Evolutionary conservation across 495 filamentous ascomycete genomes (phyloP), one percentile per base, ranked within the genome.

Genomic region (Rhizodiscina lignyota): DNA sequence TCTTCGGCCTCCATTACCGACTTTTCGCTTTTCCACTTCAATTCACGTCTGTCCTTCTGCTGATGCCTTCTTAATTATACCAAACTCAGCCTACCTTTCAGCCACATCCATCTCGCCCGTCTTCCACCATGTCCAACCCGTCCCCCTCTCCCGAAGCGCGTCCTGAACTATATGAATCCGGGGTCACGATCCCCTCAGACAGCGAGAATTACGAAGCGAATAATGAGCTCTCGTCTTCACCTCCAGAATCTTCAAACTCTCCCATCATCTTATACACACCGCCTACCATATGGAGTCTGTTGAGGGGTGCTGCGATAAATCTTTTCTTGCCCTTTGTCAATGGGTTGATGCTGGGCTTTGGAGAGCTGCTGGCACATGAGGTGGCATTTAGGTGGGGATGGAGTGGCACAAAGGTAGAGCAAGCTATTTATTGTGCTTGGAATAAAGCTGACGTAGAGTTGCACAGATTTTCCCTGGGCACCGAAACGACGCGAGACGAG

Each of bases 331-430:
- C 89, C 0, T 99, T 99, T 42, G 72, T 99, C 47, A 99, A 99
- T 57, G 89, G 89, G 16, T 66, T 99, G 59, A 99, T 99, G 89
- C 60, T 99, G 36, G 89, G 89, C 4, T 93, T 99, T 50, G 89
- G 89, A 17, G 89, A 99, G 59, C 61, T 99, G 24, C 78, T 96
- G 52, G 89, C 89, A 36, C 86, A 99, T 52, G 89, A 99, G 60
- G 72, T 80, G 8, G 89, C 89, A 10, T 97, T 86, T 50, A 66
- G 84, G 44, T 62, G 93, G 37, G 89, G 89, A 30, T 97, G 89
- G 89, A 74, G 79, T 27, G 74, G 76, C 33, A 94, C 89, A 43
- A 86, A 85, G 72, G 89, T 11, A 32, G 30, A 27, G 6, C 13
- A 6, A 6, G 8, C 24, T 6, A 13, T 13, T 27, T 27, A 27